phyloP scores from a whole-genome alignment of 192 early-diverging fungal genomes.

The Lobosporangium transversale region DNA sequence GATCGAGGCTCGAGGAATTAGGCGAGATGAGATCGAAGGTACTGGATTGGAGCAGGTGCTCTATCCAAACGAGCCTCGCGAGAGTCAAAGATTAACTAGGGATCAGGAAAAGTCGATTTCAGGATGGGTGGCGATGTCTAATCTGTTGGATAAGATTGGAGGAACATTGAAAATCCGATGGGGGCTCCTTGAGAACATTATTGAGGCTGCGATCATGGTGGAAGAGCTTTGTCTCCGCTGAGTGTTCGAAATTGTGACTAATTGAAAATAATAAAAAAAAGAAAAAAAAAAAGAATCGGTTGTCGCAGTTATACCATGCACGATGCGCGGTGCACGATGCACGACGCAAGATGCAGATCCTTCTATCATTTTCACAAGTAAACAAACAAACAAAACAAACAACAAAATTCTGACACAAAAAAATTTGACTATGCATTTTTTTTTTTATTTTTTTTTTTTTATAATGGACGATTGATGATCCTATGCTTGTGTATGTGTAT shows the following conservation, averaged over 20 bases:
- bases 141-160: slow-evolving; percentile 14
- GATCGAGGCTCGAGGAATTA: slow-evolving; percentile 36
- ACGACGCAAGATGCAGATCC: too few relatives aligned
- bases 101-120: background rate
- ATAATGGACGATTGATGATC: too few relatives aligned
- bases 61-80: slow-evolving; percentile 5
- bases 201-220: slow-evolving; percentile 31
- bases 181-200: slow-evolving; percentile 27
- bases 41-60: slow-evolving; percentile 26
- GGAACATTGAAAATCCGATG: slow-evolving; percentile 34
- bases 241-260: background rate
- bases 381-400: too few relatives aligned
- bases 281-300: background rate
- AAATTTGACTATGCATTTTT: background rate
- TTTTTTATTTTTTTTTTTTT: too few relatives aligned
- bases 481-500: too few relatives aligned
- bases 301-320: background rate
- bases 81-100: background rate
- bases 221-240: slow-evolving; percentile 31
- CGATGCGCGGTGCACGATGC: too few relatives aligned
- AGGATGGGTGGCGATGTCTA: slow-evolving; percentile 37
- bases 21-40: slow-evolving; percentile 23
- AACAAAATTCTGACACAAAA: too few relatives aligned
- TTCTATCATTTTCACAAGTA: too few relatives aligned
- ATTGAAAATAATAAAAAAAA: too few relatives aligned